Percentiles rank a stretch among this genome's conserved stretches.
These are phyloP conservation scores for Herpomyces periplanetae DNA, from an alignment of 2,329 filamentous ascomycete species.

Conservation along the genomic window DNA sequence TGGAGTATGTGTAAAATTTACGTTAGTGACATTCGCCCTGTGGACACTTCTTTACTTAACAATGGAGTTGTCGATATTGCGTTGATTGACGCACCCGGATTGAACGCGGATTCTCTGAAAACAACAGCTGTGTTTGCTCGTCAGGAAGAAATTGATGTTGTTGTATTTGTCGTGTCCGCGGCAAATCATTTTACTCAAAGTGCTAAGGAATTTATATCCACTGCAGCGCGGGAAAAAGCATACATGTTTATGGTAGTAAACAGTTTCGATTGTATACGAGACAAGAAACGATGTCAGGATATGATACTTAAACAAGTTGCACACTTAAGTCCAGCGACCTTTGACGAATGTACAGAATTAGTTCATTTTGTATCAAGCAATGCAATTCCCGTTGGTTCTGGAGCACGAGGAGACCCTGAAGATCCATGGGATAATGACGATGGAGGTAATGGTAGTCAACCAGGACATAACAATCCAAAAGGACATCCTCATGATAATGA, in stretches of 20 bases:
- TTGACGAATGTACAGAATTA: constrained; percentile 61
- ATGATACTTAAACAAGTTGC: constrained; percentile 68
- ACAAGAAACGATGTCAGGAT: constrained; percentile 62
- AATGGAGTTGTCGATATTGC: constrained; percentile 95
- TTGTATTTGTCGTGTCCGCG: constrained; percentile 88
- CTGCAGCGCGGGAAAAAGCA: constrained; percentile 75
- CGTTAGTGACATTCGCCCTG: constrained; percentile 48
- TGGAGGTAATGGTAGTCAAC: constrained; percentile 14
- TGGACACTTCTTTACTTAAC: constrained; percentile 74
- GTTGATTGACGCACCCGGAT: constrained; percentile 69
- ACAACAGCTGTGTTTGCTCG: constrained; percentile 87
- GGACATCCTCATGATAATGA: no score
- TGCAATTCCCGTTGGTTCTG: constrained; percentile 32
- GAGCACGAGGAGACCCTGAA: constrained; percentile 11
- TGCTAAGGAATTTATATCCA: constrained; percentile 88
- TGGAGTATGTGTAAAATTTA: constrained; percentile 94
- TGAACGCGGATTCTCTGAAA: constrained; percentile 84
- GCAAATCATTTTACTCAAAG: constrained; percentile 93
- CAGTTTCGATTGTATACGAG: constrained; percentile 66
- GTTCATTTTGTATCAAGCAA: constrained; percentile 97
- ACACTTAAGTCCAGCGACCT: constrained; percentile 55
- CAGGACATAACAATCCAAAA: constrained; percentile 17
- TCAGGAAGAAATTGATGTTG: constrained; percentile 93
- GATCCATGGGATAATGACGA: constrained; percentile 9
- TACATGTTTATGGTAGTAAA: constrained; percentile 99